Evolutionary conservation across 768 basidiomycete species (phyloP).

Genomic region (Tylopilus balloui): DNA sequence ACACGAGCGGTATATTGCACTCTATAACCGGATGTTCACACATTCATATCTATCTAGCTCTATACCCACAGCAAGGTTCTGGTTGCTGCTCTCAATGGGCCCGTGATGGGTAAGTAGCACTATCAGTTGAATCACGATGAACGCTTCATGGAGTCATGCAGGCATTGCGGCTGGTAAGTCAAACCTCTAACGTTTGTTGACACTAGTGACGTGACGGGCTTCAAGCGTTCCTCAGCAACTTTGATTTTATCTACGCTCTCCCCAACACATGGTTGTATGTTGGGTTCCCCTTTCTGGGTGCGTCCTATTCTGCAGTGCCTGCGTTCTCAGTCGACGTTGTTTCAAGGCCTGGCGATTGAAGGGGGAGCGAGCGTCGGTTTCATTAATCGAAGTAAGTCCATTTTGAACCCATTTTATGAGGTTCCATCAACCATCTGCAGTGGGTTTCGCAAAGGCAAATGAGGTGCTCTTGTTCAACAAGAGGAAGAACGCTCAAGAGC

Average conservation of each 20-base stretch:
- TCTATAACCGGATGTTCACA: not conserved
- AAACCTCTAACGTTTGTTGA: not conserved
- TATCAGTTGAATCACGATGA: not conserved
- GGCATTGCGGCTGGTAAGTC: slow-evolving; percentile 60
- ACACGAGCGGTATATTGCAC: slow-evolving; percentile 52
- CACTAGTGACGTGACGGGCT: not conserved
- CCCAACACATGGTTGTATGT: slow-evolving; percentile 58
- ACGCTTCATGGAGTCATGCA: slow-evolving; percentile 21
- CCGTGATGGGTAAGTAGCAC: slow-evolving; percentile 56
- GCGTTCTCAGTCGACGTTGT: slow-evolving; percentile 1
- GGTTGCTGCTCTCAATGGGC: slow-evolving; percentile 69
- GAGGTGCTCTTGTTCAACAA: slow-evolving; percentile 69
- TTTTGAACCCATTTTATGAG: not conserved
- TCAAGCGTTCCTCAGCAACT: slow-evolving; percentile 62
- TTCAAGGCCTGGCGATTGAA: slow-evolving; percentile 58
- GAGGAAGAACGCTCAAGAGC: slow-evolving; percentile 55
- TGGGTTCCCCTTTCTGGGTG: slow-evolving; percentile 64
- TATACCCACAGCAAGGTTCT: slow-evolving; percentile 65
- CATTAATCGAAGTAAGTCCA: slow-evolving; percentile 52
- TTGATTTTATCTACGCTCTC: slow-evolving; percentile 70
- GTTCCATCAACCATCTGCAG: slow-evolving; percentile 31
- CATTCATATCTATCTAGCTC: slow-evolving; percentile 37
- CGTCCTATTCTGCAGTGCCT: not conserved
- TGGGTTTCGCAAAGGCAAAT: slow-evolving; percentile 66
- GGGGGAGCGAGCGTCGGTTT: slow-evolving; percentile 69